phyloP scores from a whole-genome alignment of 805 yeast species.

The Zygotorulaspora florentina region DNA sequence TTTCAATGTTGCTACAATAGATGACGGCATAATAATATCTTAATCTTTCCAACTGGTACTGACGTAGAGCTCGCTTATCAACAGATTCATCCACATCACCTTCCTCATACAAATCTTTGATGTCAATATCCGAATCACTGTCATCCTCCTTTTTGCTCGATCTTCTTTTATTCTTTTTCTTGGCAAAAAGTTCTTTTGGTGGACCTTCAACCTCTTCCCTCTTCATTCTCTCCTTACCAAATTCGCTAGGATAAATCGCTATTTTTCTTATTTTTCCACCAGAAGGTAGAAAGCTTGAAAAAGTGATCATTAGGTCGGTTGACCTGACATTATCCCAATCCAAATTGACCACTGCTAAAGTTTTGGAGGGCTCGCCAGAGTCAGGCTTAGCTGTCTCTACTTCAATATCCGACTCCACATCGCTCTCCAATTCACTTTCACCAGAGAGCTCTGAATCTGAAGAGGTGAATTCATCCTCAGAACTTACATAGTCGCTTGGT shows the following conservation, averaged over 20 bases:
- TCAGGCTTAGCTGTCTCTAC: constrained; percentile 61
- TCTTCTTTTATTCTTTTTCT: constrained; percentile 39
- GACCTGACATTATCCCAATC: constrained; percentile 97
- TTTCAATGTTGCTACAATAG: constrained; percentile 64
- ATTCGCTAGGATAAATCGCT: constrained; percentile 79
- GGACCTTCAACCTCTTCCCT: constrained; percentile 91
- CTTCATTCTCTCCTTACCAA: constrained; percentile 87
- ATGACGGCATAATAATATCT: constrained; percentile 93
- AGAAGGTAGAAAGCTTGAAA: constrained; percentile 75
- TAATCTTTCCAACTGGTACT: constrained; percentile 87
- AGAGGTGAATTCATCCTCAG: constrained; percentile 44
- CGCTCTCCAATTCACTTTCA: constrained; percentile 43
- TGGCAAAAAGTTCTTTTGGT: constrained; percentile 71
- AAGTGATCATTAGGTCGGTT: constrained; percentile 83
- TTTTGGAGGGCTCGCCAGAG: constrained; percentile 76
- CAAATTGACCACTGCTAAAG: constrained; percentile 89
- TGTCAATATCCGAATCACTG: constrained; percentile 52
- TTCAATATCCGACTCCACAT: constrained; percentile 53
- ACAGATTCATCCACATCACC: constrained; percentile 80
- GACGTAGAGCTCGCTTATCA: constrained; percentile 76
- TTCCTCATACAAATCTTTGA: constrained; percentile 71
- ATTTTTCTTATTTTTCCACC: constrained; percentile 68
- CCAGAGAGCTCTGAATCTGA: constrained; percentile 42
- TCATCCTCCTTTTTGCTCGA: constrained; percentile 40
- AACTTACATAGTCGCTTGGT: constrained; percentile 39